phyloP scores from a whole-genome alignment of 768 basidiomycete genomes.

The Rhizopogon salebrosus region DNA sequence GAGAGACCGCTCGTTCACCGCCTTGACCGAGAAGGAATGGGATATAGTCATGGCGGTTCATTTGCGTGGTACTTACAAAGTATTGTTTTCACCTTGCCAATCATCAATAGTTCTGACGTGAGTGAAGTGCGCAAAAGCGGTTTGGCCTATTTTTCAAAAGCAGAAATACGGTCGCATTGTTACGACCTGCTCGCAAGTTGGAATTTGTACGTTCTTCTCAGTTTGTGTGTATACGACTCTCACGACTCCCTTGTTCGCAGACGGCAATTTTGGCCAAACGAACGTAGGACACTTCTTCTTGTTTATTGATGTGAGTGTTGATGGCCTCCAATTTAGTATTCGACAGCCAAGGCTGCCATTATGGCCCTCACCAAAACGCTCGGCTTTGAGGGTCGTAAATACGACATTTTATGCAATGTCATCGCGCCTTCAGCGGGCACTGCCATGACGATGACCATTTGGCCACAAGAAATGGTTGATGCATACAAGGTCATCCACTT shows the following conservation, averaged over 20 bases:
- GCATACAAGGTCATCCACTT: slow-evolving; percentile 65
- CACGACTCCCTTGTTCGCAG: slow-evolving; percentile 32
- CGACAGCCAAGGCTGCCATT: slow-evolving; percentile 89
- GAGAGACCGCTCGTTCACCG: slow-evolving; percentile 87
- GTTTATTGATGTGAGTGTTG: neutral
- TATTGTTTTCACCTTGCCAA: slow-evolving; percentile 18
- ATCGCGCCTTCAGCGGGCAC: slow-evolving; percentile 88
- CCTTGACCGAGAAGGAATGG: slow-evolving; percentile 92
- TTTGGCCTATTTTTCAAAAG: slow-evolving; percentile 95
- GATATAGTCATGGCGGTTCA: slow-evolving; percentile 87
- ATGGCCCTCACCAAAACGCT: slow-evolving; percentile 87
- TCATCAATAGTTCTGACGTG: neutral
- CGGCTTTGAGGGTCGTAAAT: slow-evolving; percentile 87
- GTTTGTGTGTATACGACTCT: neutral
- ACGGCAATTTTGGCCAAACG: slow-evolving; percentile 93
- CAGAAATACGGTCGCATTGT: slow-evolving; percentile 96
- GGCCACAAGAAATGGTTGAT: slow-evolving; percentile 83
- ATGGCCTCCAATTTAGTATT: slow-evolving; percentile 47
- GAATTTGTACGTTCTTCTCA: slow-evolving; percentile 66
- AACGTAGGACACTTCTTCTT: slow-evolving; percentile 44
- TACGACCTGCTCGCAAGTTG: slow-evolving; percentile 89
- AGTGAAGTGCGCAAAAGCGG: slow-evolving; percentile 79
- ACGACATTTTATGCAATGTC: slow-evolving; percentile 84
- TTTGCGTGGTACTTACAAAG: slow-evolving; percentile 88
- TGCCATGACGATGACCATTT: slow-evolving; percentile 85